Evolutionary conservation across 2,329 filamentous ascomycete genomes (phyloP), one percentile per base, ranked within the genome.

Genomic region (Mycosphaerelloides madeirae): DNA sequence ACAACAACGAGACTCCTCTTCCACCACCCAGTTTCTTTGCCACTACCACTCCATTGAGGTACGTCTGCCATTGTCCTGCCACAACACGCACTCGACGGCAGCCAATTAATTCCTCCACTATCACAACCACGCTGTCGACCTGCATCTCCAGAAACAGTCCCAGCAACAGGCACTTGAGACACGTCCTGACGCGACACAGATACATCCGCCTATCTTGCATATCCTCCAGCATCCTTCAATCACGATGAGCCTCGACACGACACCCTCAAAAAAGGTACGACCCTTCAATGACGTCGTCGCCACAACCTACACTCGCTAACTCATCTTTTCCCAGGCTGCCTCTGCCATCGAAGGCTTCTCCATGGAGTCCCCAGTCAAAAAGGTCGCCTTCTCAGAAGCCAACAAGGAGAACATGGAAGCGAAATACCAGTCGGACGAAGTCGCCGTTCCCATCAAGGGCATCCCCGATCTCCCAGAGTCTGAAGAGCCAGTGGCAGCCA

Each of bases 361-460:
- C 73, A 94, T 96, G 81, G 87, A 94, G 59, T 93, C 88, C 1
- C 89, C 90, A 35, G 73, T 85, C 54, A 95, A 95, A 84, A 94
- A 94, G 79, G 80, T 93, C 56, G 77, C 85, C 74, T 71, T 77
- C 55, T 41, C 51, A n/a, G 65, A 74, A 43, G 76, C 76, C 47
- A 78, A 87, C 74, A 95, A 95, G 74, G 90, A 95, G 74, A 95
- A 95, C 72, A 71, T 79, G 59, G 67, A 72, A 58, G 65, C 75
- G 49, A 48, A 46, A 31, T 64, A 64, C 52, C 55, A 59, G 41
- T 71, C 75, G 56, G 71, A 76, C 52, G 70, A 79, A 59, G 75
- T 79, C 56, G 80, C 82, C 58, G 70, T 75, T 55, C 72, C 72
- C 47, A 71, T 75, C 59, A 72, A 72, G 53, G 72, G 72, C 63